Evolutionary conservation across 163 green algal species (phyloP).

Genomic region (Botryococcus braunii): DNA sequence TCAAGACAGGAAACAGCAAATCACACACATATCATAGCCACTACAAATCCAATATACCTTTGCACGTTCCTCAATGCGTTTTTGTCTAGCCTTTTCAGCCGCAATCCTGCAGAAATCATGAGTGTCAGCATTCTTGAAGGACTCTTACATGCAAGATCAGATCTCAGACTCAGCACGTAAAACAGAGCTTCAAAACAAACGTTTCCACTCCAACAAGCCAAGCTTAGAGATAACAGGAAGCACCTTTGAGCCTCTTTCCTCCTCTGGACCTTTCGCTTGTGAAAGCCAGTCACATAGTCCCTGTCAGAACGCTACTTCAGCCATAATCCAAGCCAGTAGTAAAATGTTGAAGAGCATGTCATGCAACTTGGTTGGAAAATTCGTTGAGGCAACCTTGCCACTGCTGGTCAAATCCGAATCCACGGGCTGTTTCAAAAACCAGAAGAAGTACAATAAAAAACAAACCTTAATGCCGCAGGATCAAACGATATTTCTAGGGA

Average conservation of each 20-base stretch:
- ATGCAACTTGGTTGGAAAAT: no score
- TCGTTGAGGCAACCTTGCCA: no score
- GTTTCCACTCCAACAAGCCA: background rate
- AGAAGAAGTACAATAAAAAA: no score
- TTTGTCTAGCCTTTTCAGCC: slow-evolving; percentile 27
- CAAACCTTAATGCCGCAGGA: slow-evolving; percentile 26
- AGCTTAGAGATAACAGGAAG: slow-evolving; percentile 7
- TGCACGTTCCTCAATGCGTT: slow-evolving; percentile 28
- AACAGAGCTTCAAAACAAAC: background rate
- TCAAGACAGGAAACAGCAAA: no score
- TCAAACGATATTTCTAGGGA: slow-evolving; percentile 47
- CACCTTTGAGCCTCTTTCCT: slow-evolving; percentile 39
- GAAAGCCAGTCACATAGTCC: slow-evolving; percentile 55
- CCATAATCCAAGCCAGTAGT: background rate
- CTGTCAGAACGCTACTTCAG: slow-evolving; percentile 13
- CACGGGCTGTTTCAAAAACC: no score
- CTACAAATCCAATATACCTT: slow-evolving; percentile 16
- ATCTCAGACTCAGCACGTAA: background rate
- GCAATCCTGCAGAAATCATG: slow-evolving; percentile 34
- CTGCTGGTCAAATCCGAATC: no score
- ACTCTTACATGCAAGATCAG: background rate
- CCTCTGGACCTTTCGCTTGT: slow-evolving; percentile 50
- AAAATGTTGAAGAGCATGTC: background rate
- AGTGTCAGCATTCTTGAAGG: background rate
- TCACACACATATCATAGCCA: background rate